Conservation (phyloP, 148 eudicot species). For the Fagopyrum tataricum region DNA sequence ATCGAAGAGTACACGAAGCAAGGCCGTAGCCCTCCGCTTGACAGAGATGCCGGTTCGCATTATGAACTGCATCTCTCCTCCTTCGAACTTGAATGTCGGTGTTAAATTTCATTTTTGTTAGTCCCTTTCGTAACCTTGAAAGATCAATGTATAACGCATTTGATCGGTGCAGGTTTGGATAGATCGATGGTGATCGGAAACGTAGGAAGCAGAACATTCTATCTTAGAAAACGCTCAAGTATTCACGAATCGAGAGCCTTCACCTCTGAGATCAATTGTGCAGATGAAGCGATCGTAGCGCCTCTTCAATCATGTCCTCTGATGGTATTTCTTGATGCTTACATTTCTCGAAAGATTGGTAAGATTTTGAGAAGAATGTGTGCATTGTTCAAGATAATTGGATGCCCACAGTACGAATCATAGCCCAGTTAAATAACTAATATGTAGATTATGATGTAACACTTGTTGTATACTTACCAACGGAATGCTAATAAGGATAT, state of each 20-base stretch:
- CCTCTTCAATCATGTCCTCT: constrained; percentile 11
- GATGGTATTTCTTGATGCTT: constrained; percentile 20
- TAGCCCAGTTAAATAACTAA: not conserved
- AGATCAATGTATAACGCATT: not conserved
- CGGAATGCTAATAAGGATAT: too few relatives aligned
- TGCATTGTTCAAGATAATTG: constrained; percentile 54
- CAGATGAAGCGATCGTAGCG: not conserved
- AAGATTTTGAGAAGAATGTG: constrained; percentile 36
- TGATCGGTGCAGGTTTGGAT: constrained; percentile 43
- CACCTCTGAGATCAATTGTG: constrained; percentile 16
- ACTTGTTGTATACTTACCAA: not conserved
- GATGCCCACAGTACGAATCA: constrained; percentile 41
- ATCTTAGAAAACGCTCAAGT: constrained; percentile 45
- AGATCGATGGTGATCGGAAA: constrained; percentile 59
- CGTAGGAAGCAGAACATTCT: constrained; percentile 71
- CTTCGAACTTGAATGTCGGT: constrained; percentile 61
- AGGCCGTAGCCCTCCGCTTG: constrained; percentile 62
- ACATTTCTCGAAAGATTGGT: constrained; percentile 23
- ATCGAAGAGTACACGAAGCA: constrained; percentile 49
- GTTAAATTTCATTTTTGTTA: not conserved
- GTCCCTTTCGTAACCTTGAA: not conserved
- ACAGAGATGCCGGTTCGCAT: constrained; percentile 28
- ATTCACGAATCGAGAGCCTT: not conserved
- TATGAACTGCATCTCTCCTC: constrained; percentile 63
- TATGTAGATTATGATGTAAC: constrained; percentile 3